Evolutionary conservation across 805 yeast genomes (phyloP).

Genomic region (Blastobotrys parvus): DNA sequence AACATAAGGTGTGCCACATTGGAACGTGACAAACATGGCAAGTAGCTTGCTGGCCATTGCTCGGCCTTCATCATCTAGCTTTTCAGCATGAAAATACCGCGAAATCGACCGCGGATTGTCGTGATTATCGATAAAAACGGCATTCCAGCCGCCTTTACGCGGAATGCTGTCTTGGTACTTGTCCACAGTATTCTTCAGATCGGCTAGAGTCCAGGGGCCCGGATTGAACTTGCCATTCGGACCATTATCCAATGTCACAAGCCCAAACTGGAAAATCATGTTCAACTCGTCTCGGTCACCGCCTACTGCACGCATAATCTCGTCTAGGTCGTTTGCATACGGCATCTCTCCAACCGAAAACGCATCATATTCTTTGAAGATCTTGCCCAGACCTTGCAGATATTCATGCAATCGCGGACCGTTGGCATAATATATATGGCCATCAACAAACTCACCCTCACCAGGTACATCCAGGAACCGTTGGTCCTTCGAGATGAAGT

Average conservation of each 20-base stretch:
- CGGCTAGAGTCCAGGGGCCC: neutral
- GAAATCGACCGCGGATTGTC: constrained; percentile 49
- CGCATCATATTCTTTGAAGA: constrained; percentile 39
- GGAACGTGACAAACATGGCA: constrained; percentile 36
- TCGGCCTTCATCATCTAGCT: constrained; percentile 30
- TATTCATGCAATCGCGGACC: constrained; percentile 55
- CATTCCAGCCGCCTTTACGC: constrained; percentile 39
- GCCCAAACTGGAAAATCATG: constrained; percentile 27
- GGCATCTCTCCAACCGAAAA: constrained; percentile 56
- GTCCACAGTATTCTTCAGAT: neutral
- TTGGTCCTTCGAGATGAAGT: constrained; percentile 42
- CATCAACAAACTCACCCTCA: constrained; percentile 32
- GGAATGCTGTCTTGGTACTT: neutral
- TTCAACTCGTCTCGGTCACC: constrained; percentile 28
- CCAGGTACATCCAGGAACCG: constrained; percentile 43
- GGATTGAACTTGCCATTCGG: neutral
- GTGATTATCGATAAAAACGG: constrained; percentile 49
- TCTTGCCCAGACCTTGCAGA: constrained; percentile 44
- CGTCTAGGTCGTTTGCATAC: constrained; percentile 31
- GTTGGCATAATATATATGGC: constrained; percentile 34
- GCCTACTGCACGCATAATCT: constrained; percentile 21
- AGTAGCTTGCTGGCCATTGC: constrained; percentile 40
- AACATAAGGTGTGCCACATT: constrained; percentile 46
- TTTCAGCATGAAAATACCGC: constrained; percentile 47
- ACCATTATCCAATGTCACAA: neutral